Base-by-base conservation (phyloP, 106 monocot species). In the Hemerocallis citrina region DNA sequence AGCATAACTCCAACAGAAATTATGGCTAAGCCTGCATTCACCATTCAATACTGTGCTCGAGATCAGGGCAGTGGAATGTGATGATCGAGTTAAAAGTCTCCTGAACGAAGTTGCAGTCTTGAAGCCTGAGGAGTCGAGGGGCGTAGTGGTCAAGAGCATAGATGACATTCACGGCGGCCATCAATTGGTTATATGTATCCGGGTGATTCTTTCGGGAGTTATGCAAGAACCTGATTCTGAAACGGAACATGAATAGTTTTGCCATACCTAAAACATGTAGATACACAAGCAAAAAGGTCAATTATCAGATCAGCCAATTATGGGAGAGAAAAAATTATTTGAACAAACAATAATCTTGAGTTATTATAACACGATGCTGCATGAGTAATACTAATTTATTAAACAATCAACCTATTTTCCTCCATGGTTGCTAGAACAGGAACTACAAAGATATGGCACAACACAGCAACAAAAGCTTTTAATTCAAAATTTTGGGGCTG, bases 141-240 rank as follows among this genome's bases (percentile, higher is more conserved):
- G 78, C 61, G 39, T 89, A 84, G 72, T 89, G 74, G 39, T 84
- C 75, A 9, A 89, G 72, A 27, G 89, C 89, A 27, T 84, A 89
- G 68, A 74, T 84, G 29, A 72, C 89, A 58, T 89, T 89, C 6
- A 77, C 84, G 1, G 84, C 89, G 7, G 47, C 24, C 11, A 68
- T 72, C 45, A 85, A 63, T 50, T 89, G 78, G n/a, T 21, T 16
- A 42, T 78, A 78, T 13, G 78, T 71, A 25, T 72, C 70, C 17
- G 77, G 74, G 84, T 78, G 1, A 89, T 45, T 48, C 71, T 69
- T 19, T 81, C 82, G 19, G 17, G 3, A 24, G 54, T 57, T 28
- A 49, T 51, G 44, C 88, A 88, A n/a, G 52, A 64, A 52, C 70
- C 83, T 6, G 88, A 59, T 0, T 32, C 42, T 0, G 88, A 68